phyloP scores from a whole-genome alignment of 2,329 filamentous ascomycete genomes.

The Calonectria hawksworthii region DNA sequence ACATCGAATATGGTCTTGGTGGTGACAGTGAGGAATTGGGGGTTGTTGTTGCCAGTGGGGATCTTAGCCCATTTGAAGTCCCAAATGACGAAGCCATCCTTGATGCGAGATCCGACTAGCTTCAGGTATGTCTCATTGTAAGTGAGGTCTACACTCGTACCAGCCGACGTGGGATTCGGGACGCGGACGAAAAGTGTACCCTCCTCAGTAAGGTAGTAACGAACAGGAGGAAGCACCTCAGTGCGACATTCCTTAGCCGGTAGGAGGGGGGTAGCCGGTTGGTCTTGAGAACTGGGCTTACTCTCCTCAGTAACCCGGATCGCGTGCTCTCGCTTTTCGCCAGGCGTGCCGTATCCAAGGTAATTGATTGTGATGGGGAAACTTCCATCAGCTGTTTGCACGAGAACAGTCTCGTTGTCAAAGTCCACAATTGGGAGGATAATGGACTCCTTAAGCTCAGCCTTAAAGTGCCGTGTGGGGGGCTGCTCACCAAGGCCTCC shows the following conservation, averaged over 20 bases:
- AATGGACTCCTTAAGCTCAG: conserved; percentile 3
- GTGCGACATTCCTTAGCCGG: background rate
- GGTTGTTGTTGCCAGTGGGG: no score
- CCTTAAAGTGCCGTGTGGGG: background rate
- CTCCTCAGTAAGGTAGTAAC: background rate
- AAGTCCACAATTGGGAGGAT: conserved; percentile 15
- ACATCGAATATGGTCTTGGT: no score
- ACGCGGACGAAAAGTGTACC: background rate
- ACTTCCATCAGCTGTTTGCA: conserved; percentile 11
- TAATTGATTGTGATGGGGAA: conserved; percentile 12
- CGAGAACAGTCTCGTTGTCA: conserved; percentile 13
- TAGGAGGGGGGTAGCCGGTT: no score
- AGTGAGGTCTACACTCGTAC: background rate
- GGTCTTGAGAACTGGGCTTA: no score
- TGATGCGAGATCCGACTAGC: background rate
- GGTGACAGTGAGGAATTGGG: no score
- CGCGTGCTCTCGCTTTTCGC: background rate
- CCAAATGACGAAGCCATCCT: background rate
- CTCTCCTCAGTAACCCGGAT: no score
- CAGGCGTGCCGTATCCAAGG: background rate
- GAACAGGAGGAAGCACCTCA: background rate
- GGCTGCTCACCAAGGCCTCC: background rate
- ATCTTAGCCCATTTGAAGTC: conserved; percentile 15
- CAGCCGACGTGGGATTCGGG: background rate
- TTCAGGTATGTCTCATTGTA: conserved; percentile 14